Conservation (phyloP, 2,329 filamentous ascomycete species). For the Aspergillus sp. region DNA sequence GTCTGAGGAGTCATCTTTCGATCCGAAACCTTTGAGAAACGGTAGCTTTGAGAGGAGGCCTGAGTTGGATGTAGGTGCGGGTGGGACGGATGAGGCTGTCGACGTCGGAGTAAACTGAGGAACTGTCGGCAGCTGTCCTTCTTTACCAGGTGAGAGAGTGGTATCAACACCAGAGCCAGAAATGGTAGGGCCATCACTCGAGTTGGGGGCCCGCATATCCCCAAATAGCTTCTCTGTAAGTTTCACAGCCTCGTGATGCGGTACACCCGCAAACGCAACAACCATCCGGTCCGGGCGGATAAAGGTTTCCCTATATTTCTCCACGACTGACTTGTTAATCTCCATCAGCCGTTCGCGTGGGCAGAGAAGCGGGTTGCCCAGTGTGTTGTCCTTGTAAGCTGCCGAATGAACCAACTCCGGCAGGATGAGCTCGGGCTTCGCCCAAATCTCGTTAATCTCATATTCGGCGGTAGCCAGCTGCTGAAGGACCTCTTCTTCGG, state of each 20-base stretch:
- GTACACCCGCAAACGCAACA: slow-evolving; percentile 89
- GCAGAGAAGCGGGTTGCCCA: slow-evolving; percentile 91
- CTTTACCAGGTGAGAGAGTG: slow-evolving; percentile 29
- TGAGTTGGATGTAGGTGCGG: slow-evolving; percentile 55
- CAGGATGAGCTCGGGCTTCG: slow-evolving; percentile 92
- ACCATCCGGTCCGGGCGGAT: slow-evolving; percentile 91
- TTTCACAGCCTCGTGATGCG: slow-evolving; percentile 77
- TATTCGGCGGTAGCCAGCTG: slow-evolving; percentile 92
- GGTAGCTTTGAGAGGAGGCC: slow-evolving; percentile 80
- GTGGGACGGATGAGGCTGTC: slow-evolving; percentile 38
- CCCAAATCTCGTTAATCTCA: slow-evolving; percentile 97
- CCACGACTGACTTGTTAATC: slow-evolving; percentile 75
- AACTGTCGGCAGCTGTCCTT: slow-evolving; percentile 40
- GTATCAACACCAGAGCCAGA: slow-evolving; percentile 65
- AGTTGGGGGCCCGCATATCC: slow-evolving; percentile 72
- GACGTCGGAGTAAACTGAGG: slow-evolving; percentile 49
- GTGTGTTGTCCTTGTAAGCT: slow-evolving; percentile 92
- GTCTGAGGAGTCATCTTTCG: slow-evolving; percentile 59
- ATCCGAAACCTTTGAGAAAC: slow-evolving; percentile 82
- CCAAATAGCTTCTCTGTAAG: slow-evolving; percentile 87
- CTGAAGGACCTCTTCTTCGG: slow-evolving; percentile 81
- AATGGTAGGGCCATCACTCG: slow-evolving; percentile 53
- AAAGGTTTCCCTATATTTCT: slow-evolving; percentile 79
- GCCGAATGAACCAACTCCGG: slow-evolving; percentile 95
- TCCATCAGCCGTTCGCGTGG: slow-evolving; percentile 77